These are phyloP conservation scores for Trypanosoma grayi DNA, from an alignment of 208 protist genomes.

Conservation along the genomic window DNA sequence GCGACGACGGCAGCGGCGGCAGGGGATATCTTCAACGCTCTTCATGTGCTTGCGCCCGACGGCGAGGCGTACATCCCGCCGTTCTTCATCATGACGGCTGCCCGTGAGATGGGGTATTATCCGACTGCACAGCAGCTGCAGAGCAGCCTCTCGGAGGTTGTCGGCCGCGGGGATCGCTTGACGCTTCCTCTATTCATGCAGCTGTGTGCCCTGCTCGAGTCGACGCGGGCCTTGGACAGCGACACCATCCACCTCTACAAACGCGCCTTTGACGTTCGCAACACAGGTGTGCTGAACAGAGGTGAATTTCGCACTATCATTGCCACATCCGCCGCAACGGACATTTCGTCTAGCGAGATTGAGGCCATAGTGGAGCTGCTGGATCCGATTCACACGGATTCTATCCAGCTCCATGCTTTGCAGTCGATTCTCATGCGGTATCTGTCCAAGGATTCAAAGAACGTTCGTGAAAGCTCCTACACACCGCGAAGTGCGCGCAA, in stretches of 20 bases:
- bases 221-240: conserved; percentile 4
- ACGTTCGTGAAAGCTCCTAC: not conserved
- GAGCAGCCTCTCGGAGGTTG: conserved; percentile 15
- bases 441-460: not conserved
- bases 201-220: conserved; percentile 43
- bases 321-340: conserved; percentile 19
- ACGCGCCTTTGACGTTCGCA: conserved; percentile 25
- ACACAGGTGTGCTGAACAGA: conserved; percentile 31
- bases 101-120: conserved; percentile 60
- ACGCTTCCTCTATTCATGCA: conserved; percentile 51
- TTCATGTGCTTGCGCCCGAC: conserved; percentile 11
- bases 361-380: conserved; percentile 62
- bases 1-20: too few relatives aligned
- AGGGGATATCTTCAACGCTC: conserved; percentile 11
- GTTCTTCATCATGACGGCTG: conserved; percentile 28
- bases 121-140: conserved; percentile 37
- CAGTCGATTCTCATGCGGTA: conserved; percentile 14
- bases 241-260: conserved; percentile 4
- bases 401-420: conserved; percentile 21
- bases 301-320: conserved; percentile 43
- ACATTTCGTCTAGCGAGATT: conserved; percentile 40
- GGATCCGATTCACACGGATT: conserved; percentile 38
- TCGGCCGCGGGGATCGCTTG: conserved; percentile 20
- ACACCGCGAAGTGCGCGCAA: conserved; percentile 3
- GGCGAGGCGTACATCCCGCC: conserved; percentile 45